Evolutionary conservation across 495 filamentous ascomycete genomes (phyloP), one percentile per base, ranked within the genome.

Genomic region (Podospora appendiculata): DNA sequence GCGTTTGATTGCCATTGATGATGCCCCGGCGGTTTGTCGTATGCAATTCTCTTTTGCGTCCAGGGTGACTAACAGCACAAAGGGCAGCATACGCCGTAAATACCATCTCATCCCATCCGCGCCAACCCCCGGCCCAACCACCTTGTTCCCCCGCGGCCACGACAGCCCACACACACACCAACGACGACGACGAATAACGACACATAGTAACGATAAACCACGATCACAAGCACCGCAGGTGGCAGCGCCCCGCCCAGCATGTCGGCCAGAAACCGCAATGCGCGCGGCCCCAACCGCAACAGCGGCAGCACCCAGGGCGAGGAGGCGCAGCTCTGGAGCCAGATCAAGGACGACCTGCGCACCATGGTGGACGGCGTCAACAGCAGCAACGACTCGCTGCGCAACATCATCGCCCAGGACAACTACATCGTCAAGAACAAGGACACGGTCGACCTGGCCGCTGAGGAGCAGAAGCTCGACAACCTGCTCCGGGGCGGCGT

Each of bases 201-300:
- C 14, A 41, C 38, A 12, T 6, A 7, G 7, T 41, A 25, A 25
- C 25, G 25, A 25, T 2, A 25, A 25, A 25, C 25, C 2, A 25
- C 25, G 5, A 25, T 5, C 25, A 25, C 5, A 25, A 25, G 25
- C 5, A 25, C 25, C 25, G 25, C 25, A 25, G 25, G 25, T 5
- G 5, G 25, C 25, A 25, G 25, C 25, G 25, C 25, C 25, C 25
- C 25, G 25, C 25, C 25, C 25, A 16, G 32, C 48, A 78, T 76
- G 74, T 71, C 72, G 17, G 69, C 71, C 0, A 65, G 74, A 40
- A 74, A 68, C 16, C 70, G 73, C 36, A 70, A 70, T 36, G 58
- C 68, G 6, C 71, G 75, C 40, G 73, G 72, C 6, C 68, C 71
- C 7, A 75, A 73, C 62, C 68, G 73, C 50, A 75, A 75, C 55